Base-by-base conservation (phyloP, 306 rosid genomes). In the Arachis stenosperma region DNA sequence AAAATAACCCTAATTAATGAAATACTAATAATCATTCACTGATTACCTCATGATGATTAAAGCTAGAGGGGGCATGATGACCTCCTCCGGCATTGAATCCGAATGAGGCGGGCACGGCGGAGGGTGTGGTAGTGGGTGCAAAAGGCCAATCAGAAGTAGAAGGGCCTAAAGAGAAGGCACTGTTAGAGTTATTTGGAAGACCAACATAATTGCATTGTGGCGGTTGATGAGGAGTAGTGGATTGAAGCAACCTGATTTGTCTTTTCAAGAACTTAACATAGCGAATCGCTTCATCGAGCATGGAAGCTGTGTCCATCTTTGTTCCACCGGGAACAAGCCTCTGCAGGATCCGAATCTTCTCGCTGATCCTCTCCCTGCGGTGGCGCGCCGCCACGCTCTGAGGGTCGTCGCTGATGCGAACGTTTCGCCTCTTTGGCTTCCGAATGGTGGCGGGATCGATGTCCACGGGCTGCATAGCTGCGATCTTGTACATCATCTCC, bases 401-500 rank as follows among this genome's bases (percentile, higher is more conserved):
- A 0, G 98, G 98, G 48, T 94, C 98, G 0, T 91, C 95, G 36
- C 98, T 93, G 61, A 93, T 91, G n/a, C 98, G 82, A 2, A 93
- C 98, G 60, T 93, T 93, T 63, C 96, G 39, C 37, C 98, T 62
- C 58, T 85, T 91, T 0, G 98, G 98, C 78, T 76, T 89, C 6
- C 88, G 80, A 56, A 93, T 85, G 2, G 91, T 81, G 52, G 94
- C 83, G 0, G 97, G 98, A 77, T 93, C 98, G 14, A 93, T 89
- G 63, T 93, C 97, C 82, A 93, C 98, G 0, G 98, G 98, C 60
- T 93, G 98, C 98, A 93, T 93, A 53, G 89, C 94, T 0, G 98
- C 92, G 1, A 93, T 93, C 92, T 83, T 88, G 90, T 89, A 93
- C 97, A 91, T 88, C 98, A 93, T 93, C 72, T 93, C 98, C 81